Evolutionary conservation across 2,329 filamentous ascomycete genomes (phyloP), one percentile per base, ranked within the genome.

Genomic region (Aphanoascus verrucosus): DNA sequence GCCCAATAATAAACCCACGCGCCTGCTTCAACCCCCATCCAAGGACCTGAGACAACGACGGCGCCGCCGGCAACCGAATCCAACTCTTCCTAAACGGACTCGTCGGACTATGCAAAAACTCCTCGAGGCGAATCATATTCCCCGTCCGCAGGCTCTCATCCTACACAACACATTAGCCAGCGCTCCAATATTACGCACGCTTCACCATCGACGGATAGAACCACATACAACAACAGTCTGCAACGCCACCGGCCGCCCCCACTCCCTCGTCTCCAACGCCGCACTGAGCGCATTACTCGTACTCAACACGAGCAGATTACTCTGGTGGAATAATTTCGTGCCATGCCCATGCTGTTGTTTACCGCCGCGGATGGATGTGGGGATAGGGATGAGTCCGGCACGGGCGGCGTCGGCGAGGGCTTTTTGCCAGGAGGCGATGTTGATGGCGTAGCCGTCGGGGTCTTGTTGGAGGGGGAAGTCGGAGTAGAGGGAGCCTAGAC

Each of bases 401-500:
- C 80, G 75, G 0, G 83, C 77, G 1, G 88, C 85, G 49, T 80
- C 75, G n/a, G 80, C 77, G 41, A 95, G 76, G 1, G 83, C 88
- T 38, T 79, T 78, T 55, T 84, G 81, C 89, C 89, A 95, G 50
- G 88, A 86, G 5, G 78, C 72, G 41, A 88, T 75, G 66, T 95
- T 95, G 42, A 88, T 87, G 17, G 76, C 72, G 72, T 88, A 95
- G 62, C 88, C 88, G 67, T 94, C 88, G 1, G 88, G 87, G 64
- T 95, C 94, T 19, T 86, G 80, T 60, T 91, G 88, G 4, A 80
- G 71, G 37, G 81, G 76, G 65, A 95, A 94, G 67, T 95, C 89
- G 46, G 88, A 90, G 72, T 94, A 95, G 44, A 95, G 81, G 4
- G 88, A 90, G 11, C 87, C 83, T 11, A 95, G 77, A 48, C 89